Evolutionary conservation across 1,139 yeast species (phyloP).

Genomic region (Saccharomyces hybrid): DNA sequence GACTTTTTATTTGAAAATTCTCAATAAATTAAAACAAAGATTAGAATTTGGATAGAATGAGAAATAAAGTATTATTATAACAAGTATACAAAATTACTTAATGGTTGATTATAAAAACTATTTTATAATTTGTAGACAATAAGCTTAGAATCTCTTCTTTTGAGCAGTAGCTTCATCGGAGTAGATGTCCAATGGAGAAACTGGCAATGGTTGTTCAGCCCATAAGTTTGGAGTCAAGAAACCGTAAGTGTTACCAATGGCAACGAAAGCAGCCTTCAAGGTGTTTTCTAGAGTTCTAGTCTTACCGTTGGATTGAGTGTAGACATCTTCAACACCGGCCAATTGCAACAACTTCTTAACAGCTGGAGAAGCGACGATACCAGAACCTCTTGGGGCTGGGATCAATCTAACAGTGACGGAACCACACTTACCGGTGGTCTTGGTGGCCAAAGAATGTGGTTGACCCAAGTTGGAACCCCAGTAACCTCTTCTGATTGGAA

Average conservation of each 20-base stretch:
- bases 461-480: constrained; percentile 99
- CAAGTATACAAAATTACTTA: constrained; percentile 8
- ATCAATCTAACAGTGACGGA: constrained; percentile 96
- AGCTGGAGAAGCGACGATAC: constrained; percentile 99
- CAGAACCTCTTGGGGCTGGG: constrained; percentile 99
- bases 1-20: neutral
- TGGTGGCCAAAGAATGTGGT: constrained; percentile 97
- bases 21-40: no score
- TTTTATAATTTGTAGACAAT: constrained; percentile 3
- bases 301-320: constrained; percentile 97
- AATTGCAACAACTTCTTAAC: constrained; percentile 97
- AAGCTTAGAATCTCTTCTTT: constrained; percentile 58
- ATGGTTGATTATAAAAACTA: constrained; percentile 4
- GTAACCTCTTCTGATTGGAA: constrained; percentile 99
- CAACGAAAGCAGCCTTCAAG: constrained; percentile 98
- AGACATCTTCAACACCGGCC: constrained; percentile 99
- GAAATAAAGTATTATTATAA: neutral
- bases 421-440: constrained; percentile 99
- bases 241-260: constrained; percentile 99
- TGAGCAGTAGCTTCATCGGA: constrained; percentile 72
- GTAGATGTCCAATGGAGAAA: constrained; percentile 92
- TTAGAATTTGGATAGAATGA: neutral
- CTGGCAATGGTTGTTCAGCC: constrained; percentile 75
- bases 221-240: constrained; percentile 99
- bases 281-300: constrained; percentile 99